These are phyloP conservation scores for Gymnopilus junonius DNA, from an alignment of 768 basidiomycete species.

Conservation along the genomic window DNA sequence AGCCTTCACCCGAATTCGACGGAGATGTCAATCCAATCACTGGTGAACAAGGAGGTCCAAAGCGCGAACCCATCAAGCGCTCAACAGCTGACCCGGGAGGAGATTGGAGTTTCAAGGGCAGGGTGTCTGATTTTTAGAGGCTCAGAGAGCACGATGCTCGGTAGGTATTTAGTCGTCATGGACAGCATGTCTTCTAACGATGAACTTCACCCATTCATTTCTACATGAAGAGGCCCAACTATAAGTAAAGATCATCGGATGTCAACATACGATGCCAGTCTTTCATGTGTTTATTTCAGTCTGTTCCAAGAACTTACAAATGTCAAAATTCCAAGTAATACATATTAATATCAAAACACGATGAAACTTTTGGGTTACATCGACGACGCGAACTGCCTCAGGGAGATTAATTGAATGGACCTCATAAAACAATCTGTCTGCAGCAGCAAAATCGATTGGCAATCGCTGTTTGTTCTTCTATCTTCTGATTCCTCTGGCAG, in stretches of 20 bases:
- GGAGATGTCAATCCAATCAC: constrained; percentile 83
- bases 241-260: too few species aligned
- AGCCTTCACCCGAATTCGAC: constrained; percentile 70
- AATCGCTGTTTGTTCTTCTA: constrained; percentile 43
- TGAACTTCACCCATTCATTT: background rate
- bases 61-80: constrained; percentile 75
- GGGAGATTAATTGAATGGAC: background rate
- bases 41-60: constrained; percentile 87
- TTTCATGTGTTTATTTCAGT: background rate
- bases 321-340: too few species aligned
- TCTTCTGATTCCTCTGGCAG: constrained; percentile 81
- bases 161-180: background rate
- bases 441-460: too few species aligned
- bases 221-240: too few species aligned
- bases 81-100: constrained; percentile 60
- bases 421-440: background rate
- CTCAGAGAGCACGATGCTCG: too few species aligned
- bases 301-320: background rate
- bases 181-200: background rate
- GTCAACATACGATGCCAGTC: too few species aligned
- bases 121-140: constrained; percentile 81
- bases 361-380: background rate
- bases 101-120: constrained; percentile 92
- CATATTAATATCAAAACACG: too few species aligned
- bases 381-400: background rate